Evolutionary conservation across 2,329 filamentous ascomycete genomes (phyloP).

Genomic region (Phaeosphaeria sp.): DNA sequence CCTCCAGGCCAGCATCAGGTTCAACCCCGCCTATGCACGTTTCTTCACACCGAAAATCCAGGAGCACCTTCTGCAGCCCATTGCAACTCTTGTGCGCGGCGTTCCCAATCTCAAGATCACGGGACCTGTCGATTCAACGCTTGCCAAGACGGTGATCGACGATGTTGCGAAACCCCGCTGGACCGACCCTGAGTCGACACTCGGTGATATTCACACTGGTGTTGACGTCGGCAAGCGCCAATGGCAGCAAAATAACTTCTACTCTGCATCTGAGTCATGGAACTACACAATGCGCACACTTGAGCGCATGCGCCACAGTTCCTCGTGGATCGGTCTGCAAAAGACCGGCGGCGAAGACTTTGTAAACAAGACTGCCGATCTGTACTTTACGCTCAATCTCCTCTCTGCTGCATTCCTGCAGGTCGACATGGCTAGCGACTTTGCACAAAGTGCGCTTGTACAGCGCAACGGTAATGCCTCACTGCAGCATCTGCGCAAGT

Average conservation of each 20-base stretch:
- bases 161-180: constrained; percentile 31
- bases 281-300: constrained; percentile 31
- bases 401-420: constrained; percentile 32
- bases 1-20: constrained; percentile 20
- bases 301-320: constrained; percentile 36
- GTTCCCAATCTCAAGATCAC: constrained; percentile 24
- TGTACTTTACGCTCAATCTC: constrained; percentile 35
- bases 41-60: constrained; percentile 28
- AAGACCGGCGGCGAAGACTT: constrained; percentile 29
- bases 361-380: constrained; percentile 29
- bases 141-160: constrained; percentile 17
- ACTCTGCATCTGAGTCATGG: constrained; percentile 28
- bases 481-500: constrained; percentile 26
- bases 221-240: constrained; percentile 36
- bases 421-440: constrained; percentile 26
- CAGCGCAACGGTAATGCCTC: constrained; percentile 22
- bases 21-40: constrained; percentile 21
- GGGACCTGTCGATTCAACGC: constrained; percentile 20
- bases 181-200: constrained; percentile 28
- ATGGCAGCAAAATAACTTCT: constrained; percentile 33
- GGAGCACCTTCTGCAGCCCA: constrained; percentile 24
- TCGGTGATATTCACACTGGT: constrained; percentile 32
- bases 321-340: constrained; percentile 28
- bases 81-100: constrained; percentile 27
- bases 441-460: constrained; percentile 1